Conservation (phyloP, 176 grass and related monocot species). For the Echinochloa phyllopogon region DNA sequence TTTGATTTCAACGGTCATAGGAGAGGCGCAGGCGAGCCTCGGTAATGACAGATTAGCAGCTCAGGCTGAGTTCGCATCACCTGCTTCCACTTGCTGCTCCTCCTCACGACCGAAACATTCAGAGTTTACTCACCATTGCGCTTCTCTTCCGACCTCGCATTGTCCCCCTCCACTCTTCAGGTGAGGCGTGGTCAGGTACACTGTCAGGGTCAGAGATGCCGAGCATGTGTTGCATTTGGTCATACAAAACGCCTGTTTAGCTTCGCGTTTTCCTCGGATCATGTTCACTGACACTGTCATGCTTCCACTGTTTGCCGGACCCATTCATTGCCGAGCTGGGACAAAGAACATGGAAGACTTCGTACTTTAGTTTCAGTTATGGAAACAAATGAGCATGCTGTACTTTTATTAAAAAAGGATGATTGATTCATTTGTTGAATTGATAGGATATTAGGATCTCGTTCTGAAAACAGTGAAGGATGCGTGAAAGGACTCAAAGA, state of each 20-base stretch:
- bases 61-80: neutral
- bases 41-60: neutral
- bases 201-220: neutral
- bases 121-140: neutral
- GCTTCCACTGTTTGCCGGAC: neutral
- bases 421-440: conserved; percentile 47
- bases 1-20: neutral
- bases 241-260: neutral
- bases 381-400: conserved; percentile 52
- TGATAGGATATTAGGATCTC: neutral
- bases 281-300: conserved; percentile 3
- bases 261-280: neutral
- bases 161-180: neutral
- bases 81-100: neutral
- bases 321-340: neutral
- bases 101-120: neutral
- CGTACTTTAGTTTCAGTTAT: conserved; percentile 50
- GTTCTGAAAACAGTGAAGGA: neutral
- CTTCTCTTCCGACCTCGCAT: neutral
- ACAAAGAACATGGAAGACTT: conserved; percentile 63
- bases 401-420: conserved; percentile 3
- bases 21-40: neutral
- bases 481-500: neutral
- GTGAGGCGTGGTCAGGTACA: neutral
- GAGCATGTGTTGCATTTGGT: neutral